Evolutionary conservation across 1,284 basidiomycete genomes (phyloP), one percentile per base, ranked within the genome.

Genomic region (Puccinia polysora): DNA sequence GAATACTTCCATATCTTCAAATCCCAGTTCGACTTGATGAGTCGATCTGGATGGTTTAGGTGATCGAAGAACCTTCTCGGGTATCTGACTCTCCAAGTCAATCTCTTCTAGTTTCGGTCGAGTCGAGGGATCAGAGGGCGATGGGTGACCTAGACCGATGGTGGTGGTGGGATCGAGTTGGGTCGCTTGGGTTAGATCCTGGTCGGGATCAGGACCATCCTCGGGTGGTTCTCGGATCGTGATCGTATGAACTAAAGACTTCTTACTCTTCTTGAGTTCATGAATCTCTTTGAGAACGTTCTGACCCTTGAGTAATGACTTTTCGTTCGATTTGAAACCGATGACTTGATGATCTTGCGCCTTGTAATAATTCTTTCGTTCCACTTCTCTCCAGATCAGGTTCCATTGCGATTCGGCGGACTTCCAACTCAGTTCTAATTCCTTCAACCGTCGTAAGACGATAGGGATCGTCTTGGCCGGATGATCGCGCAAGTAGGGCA

Each of bases 281-380:
- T 63, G 49, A 55, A 72, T 64, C 38, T 72, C 69, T 64, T 72
- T 72, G 20, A 72, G 49, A 15, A 72, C 23, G 25, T 64, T 62
- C 18, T 40, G 25, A 20, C 59, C 69, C 64, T 72, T 72, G 20
- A 72, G 49, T n/a, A 72, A 63, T 28, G 34, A 53, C 50, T 72
- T 72, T 49, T 72, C 69, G 20, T 52, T 64, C n/a, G 60, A 72
- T 45, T 72, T 72, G 28, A 72, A 72, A 23, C 47, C 38, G 25
- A 72, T 38, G 6, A 72, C 69, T 30, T 63, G 69, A 72, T 72
- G 69, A 72, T 72, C 69, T 40, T 72, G 69, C 18, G 69, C 69
- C 38, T 64, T 63, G 49, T 72, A 72, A 28, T 72, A 72, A 47
- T 72, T 72, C 28, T 72, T 72, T 34, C 60, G 43, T 55, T 72